These are phyloP conservation scores for Aspergillus latus DNA, from an alignment of 2,329 filamentous ascomycete species.

Conservation along the genomic window DNA sequence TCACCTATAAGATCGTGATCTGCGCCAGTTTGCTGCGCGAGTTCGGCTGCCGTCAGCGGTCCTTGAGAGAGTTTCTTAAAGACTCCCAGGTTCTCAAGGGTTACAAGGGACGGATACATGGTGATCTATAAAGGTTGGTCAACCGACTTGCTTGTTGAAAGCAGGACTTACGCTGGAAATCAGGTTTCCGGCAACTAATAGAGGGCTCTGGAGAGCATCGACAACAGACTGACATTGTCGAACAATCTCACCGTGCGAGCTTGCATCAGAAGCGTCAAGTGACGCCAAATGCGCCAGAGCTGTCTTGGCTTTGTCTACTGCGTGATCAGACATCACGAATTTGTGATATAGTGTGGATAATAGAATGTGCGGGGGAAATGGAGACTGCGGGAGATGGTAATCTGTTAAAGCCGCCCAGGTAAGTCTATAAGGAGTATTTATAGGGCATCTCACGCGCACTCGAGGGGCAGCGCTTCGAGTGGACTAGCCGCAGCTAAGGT, in stretches of 20 bases:
- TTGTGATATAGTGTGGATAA: too few relatives aligned
- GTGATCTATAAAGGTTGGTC: background rate
- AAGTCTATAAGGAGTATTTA: too few relatives aligned
- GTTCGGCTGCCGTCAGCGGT: background rate
- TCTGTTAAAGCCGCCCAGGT: too few relatives aligned
- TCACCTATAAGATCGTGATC: background rate
- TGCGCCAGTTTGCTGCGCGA: constrained; percentile 2
- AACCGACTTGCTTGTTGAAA: background rate
- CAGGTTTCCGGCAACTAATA: background rate
- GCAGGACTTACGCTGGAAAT: background rate
- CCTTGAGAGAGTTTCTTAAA: constrained; percentile 5
- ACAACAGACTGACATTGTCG: background rate
- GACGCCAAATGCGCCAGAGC: background rate
- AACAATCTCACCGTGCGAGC: background rate
- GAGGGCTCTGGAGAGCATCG: background rate
- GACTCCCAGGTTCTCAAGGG: background rate
- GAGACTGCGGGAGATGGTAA: too few relatives aligned
- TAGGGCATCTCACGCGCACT: too few relatives aligned
- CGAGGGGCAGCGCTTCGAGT: too few relatives aligned
- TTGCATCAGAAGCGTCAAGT: background rate
- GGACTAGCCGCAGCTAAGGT: too few relatives aligned
- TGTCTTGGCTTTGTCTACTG: background rate
- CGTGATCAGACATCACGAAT: background rate
- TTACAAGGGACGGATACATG: background rate
- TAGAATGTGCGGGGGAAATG: too few relatives aligned